Base-by-base conservation (phyloP, 2,329 filamentous ascomycete species). In the Alternaria sp. region DNA sequence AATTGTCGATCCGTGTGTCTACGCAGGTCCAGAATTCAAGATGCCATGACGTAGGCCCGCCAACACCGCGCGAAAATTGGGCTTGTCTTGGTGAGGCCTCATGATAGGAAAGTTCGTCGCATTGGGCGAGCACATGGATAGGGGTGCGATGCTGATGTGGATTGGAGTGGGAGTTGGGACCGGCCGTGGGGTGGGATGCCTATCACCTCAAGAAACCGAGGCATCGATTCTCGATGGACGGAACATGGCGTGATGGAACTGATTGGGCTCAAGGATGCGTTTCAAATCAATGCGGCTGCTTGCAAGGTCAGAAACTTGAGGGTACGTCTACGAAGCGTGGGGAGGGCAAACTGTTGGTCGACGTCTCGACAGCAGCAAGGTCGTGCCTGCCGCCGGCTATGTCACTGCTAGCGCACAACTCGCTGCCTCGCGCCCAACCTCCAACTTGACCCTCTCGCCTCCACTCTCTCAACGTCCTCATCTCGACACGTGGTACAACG, bases 1-100 rank as follows among this genome's bases (percentile, higher is more conserved):
- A 67, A 60, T 43, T 59, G 69, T 67, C 67, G 68, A 73, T 73
- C 71, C 61, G 45, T 53, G 32, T 59, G 58, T 57, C 60, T 59
- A 57, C 56, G 50, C 50, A 63, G 57, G 61, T 67, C 67, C 60
- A 73, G 68, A 72, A 49, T 47, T 57, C 36, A 17, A 47, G 46
- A 26, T 25, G 44, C 49, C 56, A 69, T 73, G 68, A 73, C 69
- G 63, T 67, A 58, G 53, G 43, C 45, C 46, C 30, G 61, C 62
- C 59, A 58, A 43, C 43, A 45, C 47, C 49, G 53, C 12, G 12
- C 50, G 53, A 59, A 32, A 54, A 57, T 28, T 44, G 40, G 52
- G 25, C 55, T 44, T 45, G 30, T 25, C 47, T 25, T 21, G 51
- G 26, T 23, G 52, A 57, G 56, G 46, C 51, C 28, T 63, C 47